Percentiles rank a stretch among this genome's conserved stretches.
Conservation (phyloP, 2,329 filamentous ascomycete genomes). For the Myriosclerotinia scirpicola region DNA sequence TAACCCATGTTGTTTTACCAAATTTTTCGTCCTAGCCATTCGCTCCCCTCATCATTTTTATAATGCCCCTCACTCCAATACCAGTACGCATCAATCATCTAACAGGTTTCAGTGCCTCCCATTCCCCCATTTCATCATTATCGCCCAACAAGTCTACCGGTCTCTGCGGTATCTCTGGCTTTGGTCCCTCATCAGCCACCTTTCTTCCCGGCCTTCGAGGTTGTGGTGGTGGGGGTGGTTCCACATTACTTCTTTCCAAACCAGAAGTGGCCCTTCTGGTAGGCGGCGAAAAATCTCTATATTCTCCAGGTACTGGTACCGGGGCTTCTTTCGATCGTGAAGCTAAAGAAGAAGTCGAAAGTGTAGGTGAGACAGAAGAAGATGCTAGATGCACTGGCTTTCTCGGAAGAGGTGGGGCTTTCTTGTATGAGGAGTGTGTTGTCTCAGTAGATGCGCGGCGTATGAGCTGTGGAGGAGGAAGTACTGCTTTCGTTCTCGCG, state of each 20-base stretch:
- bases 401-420: constrained; percentile 37
- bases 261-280: constrained; percentile 30
- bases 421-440: constrained; percentile 35
- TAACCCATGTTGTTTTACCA: constrained; percentile 7
- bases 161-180: constrained; percentile 36
- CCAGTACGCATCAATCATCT: constrained; percentile 6
- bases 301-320: constrained; percentile 14
- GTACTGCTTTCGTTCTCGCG: constrained; percentile 21
- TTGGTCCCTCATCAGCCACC: constrained; percentile 29
- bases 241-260: constrained; percentile 22
- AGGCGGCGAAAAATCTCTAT: constrained; percentile 34
- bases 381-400: constrained; percentile 40
- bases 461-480: constrained; percentile 27
- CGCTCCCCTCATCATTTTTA: background rate
- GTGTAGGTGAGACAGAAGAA: constrained; percentile 26
- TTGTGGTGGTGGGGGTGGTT: constrained; percentile 35
- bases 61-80: background rate
- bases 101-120: constrained; percentile 37
- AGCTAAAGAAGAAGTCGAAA: constrained; percentile 28
- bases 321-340: constrained; percentile 23
- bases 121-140: constrained; percentile 33
- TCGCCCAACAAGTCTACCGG: constrained; percentile 36
- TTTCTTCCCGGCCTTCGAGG: constrained; percentile 30
- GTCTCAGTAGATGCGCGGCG: constrained; percentile 37
- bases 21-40: background rate